Conservation (phyloP, 805 yeast species). For the Cyberlindnera mycetangii region DNA sequence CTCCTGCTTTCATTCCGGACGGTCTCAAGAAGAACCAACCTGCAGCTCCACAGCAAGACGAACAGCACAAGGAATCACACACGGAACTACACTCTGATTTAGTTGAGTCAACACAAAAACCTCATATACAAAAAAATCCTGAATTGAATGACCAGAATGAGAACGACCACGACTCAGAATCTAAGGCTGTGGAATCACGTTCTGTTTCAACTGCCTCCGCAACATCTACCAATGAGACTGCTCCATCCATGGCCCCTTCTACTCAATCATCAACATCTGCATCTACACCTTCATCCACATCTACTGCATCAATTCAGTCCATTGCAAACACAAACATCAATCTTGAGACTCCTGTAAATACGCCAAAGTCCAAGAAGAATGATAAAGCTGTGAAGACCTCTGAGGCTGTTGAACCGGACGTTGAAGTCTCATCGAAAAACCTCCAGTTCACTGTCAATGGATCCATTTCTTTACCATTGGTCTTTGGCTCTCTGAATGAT, state of each 20-base stretch:
- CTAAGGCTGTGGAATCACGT: slow-evolving; percentile 3
- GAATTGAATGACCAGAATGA: too few relatives aligned
- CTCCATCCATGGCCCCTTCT: neutral
- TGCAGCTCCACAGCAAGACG: neutral
- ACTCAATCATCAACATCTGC: neutral
- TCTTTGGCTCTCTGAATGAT: slow-evolving; percentile 2
- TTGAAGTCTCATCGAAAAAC: neutral
- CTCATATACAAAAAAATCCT: neutral
- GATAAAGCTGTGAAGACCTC: neutral
- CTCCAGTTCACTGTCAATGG: neutral
- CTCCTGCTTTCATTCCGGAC: slow-evolving; percentile 3
- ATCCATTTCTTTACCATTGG: neutral
- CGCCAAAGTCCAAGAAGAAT: neutral
- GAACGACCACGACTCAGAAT: slow-evolving; percentile 3
- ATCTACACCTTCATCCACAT: slow-evolving; percentile 1
- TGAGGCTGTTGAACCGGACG: neutral
- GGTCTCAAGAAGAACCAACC: neutral
- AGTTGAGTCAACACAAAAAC: neutral
- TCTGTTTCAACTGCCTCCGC: slow-evolving; percentile 2
- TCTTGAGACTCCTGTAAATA: slow-evolving; percentile 1
- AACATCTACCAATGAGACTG: neutral
- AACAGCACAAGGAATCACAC: too few relatives aligned
- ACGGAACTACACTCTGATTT: too few relatives aligned
- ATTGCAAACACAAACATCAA: too few relatives aligned
- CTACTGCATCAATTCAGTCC: too few relatives aligned